A percentile compares a stretch with the other conserved stretches of the same genome.
phyloP scores from a whole-genome alignment of 1,284 basidiomycete genomes.

The Sphagnurus paluster region DNA sequence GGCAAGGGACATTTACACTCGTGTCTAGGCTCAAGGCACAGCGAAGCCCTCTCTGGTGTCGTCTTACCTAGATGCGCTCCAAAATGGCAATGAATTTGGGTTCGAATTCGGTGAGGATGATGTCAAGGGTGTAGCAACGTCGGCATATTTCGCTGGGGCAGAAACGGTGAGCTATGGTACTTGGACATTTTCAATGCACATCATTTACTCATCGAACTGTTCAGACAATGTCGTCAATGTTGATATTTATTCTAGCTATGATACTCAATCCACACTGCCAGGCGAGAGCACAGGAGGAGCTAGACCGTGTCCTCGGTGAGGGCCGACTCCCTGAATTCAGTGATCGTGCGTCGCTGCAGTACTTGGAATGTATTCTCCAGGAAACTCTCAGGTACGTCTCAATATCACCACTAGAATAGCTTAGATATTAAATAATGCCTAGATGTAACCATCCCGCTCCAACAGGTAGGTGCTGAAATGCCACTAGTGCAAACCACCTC shows the following conservation, averaged over 20 bases:
- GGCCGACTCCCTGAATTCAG: slow-evolving; percentile 41
- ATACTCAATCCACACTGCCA: slow-evolving; percentile 42
- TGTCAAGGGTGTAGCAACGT: slow-evolving; percentile 9
- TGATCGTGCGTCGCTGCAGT: slow-evolving; percentile 27
- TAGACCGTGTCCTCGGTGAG: slow-evolving; percentile 40
- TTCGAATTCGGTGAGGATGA: too few species aligned
- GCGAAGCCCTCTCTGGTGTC: slow-evolving; percentile 16
- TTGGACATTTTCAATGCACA: background rate
- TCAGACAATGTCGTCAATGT: slow-evolving; percentile 11
- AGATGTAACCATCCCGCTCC: slow-evolving; percentile 3
- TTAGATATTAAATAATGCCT: background rate
- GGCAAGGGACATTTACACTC: background rate
- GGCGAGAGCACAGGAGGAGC: too few species aligned
- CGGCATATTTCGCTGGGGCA: slow-evolving; percentile 13
- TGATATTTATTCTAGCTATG: slow-evolving; percentile 41
- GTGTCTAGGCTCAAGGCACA: slow-evolving; percentile 15
- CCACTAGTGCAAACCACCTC: too few species aligned
- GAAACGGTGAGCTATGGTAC: slow-evolving; percentile 20
- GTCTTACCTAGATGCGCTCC: slow-evolving; percentile 12
- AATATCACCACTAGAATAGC: background rate
- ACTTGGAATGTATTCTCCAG: slow-evolving; percentile 28
- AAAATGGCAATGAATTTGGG: too few species aligned
- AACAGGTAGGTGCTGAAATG: too few species aligned
- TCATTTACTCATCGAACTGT: background rate
- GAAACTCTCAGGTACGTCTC: slow-evolving; percentile 34